A percentile compares a stretch with the other conserved stretches of the same genome.
Conservation (phyloP, 306 rosid genomes). For the Vigna radiata region DNA sequence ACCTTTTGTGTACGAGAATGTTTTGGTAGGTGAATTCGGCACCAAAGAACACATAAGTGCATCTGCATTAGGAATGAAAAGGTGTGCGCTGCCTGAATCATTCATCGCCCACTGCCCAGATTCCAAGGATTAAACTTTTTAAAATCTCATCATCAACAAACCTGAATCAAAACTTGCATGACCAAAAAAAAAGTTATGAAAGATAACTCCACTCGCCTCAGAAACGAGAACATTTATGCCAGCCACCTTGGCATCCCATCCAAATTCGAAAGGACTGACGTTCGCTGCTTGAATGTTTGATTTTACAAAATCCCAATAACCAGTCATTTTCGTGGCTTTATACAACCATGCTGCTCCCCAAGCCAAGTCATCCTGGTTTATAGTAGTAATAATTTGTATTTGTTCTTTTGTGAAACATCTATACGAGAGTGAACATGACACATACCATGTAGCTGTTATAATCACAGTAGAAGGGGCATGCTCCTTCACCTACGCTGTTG, state of each 20-base stretch:
- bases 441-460: conserved; percentile 53
- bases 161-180: too few relatives aligned
- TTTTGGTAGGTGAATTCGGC: conserved; percentile 49
- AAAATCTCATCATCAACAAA: too few relatives aligned
- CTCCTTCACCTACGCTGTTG: conserved; percentile 31
- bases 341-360: conserved; percentile 70
- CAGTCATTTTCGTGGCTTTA: conserved; percentile 35
- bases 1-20: conserved; percentile 52
- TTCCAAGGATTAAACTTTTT: neutral
- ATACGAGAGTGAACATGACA: neutral
- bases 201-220: conserved; percentile 22
- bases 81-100: conserved; percentile 24
- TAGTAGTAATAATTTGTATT: too few relatives aligned
- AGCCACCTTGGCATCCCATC: conserved; percentile 63
- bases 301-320: conserved; percentile 48
- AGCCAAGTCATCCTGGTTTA: conserved; percentile 55
- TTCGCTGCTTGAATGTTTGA: conserved; percentile 24
- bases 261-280: conserved; percentile 45
- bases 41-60: conserved; percentile 53
- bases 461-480: conserved; percentile 65
- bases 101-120: conserved; percentile 50
- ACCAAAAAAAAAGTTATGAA: neutral
- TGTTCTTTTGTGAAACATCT: too few relatives aligned
- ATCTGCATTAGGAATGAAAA: conserved; percentile 49
- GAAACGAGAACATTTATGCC: conserved; percentile 65